Evolutionary conservation across 139 green algal species (phyloP).

Genomic region (Pseudopediastrum boryanum): DNA sequence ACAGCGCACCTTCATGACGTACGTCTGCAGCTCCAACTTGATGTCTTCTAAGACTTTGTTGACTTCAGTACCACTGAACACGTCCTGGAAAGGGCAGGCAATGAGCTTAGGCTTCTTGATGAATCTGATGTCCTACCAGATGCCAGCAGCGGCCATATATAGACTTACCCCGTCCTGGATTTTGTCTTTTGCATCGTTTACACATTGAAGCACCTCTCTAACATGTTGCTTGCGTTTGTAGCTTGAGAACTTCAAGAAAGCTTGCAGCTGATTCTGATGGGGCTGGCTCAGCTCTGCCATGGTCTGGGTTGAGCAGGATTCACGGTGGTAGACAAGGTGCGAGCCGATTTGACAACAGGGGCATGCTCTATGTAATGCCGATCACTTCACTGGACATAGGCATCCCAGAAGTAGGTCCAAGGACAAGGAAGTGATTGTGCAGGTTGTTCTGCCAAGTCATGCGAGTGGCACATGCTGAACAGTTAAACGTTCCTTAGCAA

Average conservation of each 20-base stretch:
- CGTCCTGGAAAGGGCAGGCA: background rate
- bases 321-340: background rate
- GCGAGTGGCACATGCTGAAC: no score
- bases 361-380: no score
- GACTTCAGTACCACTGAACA: conserved; percentile 25
- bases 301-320: background rate
- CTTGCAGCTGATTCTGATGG: conserved; percentile 23
- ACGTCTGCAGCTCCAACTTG: background rate
- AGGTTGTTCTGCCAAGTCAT: no score
- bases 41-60: background rate
- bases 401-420: no score
- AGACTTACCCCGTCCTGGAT: conserved; percentile 13
- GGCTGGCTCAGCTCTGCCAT: background rate
- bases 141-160: background rate
- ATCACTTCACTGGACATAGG: no score
- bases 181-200: background rate
- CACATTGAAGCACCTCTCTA: conserved; percentile 16
- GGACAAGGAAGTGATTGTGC: no score
- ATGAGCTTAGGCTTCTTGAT: background rate
- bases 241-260: conserved; percentile 21
- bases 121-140: background rate
- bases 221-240: conserved; percentile 27
- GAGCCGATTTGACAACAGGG: no score
- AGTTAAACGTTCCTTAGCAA: no score
- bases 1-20: conserved; percentile 7